phyloP scores from a whole-genome alignment of 129 eudicot genomes.

The Oenanthe sinensis region DNA sequence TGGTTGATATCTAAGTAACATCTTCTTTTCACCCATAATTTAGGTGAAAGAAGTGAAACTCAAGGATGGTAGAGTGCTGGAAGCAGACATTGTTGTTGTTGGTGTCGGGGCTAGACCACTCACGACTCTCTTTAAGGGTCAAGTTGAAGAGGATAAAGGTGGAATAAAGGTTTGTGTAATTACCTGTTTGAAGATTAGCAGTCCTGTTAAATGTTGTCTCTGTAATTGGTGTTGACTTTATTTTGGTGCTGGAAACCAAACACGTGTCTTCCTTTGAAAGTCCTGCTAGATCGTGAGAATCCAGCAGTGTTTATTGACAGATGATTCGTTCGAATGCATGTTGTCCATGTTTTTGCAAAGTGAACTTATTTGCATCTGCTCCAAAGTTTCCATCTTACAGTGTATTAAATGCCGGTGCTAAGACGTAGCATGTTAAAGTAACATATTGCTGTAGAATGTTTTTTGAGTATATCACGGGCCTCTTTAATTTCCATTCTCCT shows the following conservation, averaged over 20 bases:
- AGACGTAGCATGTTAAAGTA: background rate
- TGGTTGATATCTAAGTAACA: background rate
- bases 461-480: background rate
- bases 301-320: background rate
- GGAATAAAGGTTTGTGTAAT: constrained; percentile 77
- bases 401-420: background rate
- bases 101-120: constrained; percentile 97
- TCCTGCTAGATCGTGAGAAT: background rate
- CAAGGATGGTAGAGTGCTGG: constrained; percentile 93
- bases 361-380: background rate
- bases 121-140: constrained; percentile 76
- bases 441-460: background rate
- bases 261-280: background rate
- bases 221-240: background rate
- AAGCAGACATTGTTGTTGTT: constrained; percentile 92
- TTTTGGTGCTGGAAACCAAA: background rate
- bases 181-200: constrained; percentile 1
- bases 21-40: constrained; percentile 1
- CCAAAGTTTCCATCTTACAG: too few relatives aligned
- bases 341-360: background rate
- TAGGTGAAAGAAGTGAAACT: constrained; percentile 85
- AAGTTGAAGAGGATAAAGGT: constrained; percentile 95
- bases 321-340: background rate
- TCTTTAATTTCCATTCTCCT: background rate
- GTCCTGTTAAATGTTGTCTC: background rate